These are phyloP conservation scores for Myxozyma sirexii DNA, from an alignment of 805 yeast species.

Conservation along the genomic window DNA sequence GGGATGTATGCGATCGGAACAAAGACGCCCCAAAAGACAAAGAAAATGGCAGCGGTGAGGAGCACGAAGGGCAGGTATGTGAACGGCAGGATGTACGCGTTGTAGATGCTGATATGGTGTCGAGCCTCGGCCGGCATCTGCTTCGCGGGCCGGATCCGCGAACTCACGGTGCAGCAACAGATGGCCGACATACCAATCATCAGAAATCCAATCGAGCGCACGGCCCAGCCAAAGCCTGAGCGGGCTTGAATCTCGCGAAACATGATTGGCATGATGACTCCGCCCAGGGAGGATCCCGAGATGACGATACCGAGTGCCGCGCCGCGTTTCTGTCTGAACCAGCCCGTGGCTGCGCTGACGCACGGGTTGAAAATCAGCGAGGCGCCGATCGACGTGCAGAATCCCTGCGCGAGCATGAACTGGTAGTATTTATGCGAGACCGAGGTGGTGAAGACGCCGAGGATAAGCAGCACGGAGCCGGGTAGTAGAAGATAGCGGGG, in stretches of 20 bases:
- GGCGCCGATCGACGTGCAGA: constrained; percentile 52
- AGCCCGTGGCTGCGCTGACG: constrained; percentile 50
- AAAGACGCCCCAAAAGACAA: constrained; percentile 39
- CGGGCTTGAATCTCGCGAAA: constrained; percentile 46
- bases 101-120: background rate
- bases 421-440: constrained; percentile 51
- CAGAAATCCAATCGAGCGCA: constrained; percentile 54
- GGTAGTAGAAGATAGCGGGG: constrained; percentile 33
- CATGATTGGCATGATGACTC: constrained; percentile 52
- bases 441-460: constrained; percentile 41
- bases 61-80: constrained; percentile 36
- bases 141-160: constrained; percentile 34
- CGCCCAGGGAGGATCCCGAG: constrained; percentile 56
- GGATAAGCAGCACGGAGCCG: constrained; percentile 34
- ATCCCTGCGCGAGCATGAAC: constrained; percentile 57
- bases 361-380: constrained; percentile 50
- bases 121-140: background rate
- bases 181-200: constrained; percentile 40
- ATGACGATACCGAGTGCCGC: constrained; percentile 52
- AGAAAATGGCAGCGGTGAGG: constrained; percentile 36
- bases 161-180: constrained; percentile 34
- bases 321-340: constrained; percentile 50
- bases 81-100: constrained; percentile 34
- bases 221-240: constrained; percentile 59
- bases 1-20: constrained; percentile 43